Percentiles rank a stretch among this genome's conserved stretches.
Conservation (phyloP, 1,284 basidiomycete species). For the Neonothopanus nambi region DNA sequence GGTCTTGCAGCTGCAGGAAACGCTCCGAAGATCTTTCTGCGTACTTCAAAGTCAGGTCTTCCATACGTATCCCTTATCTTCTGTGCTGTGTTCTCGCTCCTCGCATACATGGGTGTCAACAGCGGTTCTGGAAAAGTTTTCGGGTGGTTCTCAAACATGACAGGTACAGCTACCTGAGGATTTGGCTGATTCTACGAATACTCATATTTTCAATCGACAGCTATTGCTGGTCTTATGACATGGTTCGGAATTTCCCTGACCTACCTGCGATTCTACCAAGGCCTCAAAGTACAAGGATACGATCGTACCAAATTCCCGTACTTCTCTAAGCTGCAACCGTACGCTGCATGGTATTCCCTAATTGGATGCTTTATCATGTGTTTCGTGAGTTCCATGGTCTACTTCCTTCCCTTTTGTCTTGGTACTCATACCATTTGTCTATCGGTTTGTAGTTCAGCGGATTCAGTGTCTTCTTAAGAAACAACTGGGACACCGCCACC, state of each 20-base stretch:
- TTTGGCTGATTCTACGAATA: conserved; percentile 20
- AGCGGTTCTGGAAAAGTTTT: conserved; percentile 68
- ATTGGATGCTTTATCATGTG: conserved; percentile 60
- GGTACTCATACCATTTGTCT: not conserved
- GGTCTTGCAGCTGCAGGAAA: conserved; percentile 76
- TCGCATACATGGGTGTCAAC: conserved; percentile 75
- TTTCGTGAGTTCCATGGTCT: conserved; percentile 51
- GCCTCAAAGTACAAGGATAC: conserved; percentile 74
- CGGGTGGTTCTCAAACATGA: conserved; percentile 79
- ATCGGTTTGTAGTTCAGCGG: conserved; percentile 59
- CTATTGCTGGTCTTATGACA: conserved; percentile 62
- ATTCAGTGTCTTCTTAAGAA: conserved; percentile 75
- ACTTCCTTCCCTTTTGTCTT: not conserved
- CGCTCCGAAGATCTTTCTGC: conserved; percentile 75
- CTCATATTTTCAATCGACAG: conserved; percentile 30
- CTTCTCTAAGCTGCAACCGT: conserved; percentile 61
- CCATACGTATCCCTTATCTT: conserved; percentile 74
- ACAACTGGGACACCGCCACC: conserved; percentile 54
- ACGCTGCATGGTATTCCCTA: conserved; percentile 68
- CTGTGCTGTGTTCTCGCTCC: conserved; percentile 66
- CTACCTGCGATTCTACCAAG: conserved; percentile 77
- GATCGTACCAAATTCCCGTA: conserved; percentile 70
- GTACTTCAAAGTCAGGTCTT: conserved; percentile 69
- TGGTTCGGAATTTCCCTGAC: conserved; percentile 86
- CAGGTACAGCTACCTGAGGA: conserved; percentile 21